Conservation (phyloP, 2,329 filamentous ascomycete genomes). For the Thielaviopsis musarum region DNA sequence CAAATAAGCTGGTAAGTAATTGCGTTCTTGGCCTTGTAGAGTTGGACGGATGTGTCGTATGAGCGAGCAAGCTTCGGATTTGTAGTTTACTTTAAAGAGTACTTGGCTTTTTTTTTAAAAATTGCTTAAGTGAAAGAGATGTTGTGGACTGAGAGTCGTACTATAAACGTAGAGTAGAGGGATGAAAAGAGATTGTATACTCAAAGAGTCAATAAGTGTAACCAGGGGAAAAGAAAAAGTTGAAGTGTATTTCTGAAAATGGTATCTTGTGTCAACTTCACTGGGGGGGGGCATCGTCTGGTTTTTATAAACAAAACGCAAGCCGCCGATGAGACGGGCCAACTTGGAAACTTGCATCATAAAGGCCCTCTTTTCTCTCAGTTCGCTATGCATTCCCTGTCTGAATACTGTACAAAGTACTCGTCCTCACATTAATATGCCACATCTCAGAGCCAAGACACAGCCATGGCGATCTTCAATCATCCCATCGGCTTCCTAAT, state of each 20-base stretch:
- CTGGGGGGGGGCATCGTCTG: neutral
- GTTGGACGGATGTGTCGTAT: neutral
- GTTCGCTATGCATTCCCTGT: no score
- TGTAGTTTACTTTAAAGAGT: no score
- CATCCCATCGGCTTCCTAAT: neutral
- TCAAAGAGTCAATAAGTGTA: neutral
- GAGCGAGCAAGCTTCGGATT: neutral
- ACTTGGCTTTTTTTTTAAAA: neutral
- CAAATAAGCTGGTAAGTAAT: neutral
- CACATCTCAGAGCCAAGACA: neutral
- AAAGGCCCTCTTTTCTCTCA: neutral
- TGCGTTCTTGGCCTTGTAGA: neutral
- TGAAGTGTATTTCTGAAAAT: neutral
- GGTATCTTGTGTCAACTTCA: neutral
- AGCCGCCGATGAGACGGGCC: neutral
- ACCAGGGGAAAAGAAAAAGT: no score
- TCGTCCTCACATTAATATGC: no score
- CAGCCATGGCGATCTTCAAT: neutral
- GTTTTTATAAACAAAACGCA: neutral
- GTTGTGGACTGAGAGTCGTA: neutral
- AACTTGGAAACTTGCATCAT: neutral
- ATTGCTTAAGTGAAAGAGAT: neutral
- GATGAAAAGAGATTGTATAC: neutral
- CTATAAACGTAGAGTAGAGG: neutral
- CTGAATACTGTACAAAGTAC: no score